phyloP scores from a whole-genome alignment of 768 basidiomycete genomes.

The Kwoniella pini region DNA sequence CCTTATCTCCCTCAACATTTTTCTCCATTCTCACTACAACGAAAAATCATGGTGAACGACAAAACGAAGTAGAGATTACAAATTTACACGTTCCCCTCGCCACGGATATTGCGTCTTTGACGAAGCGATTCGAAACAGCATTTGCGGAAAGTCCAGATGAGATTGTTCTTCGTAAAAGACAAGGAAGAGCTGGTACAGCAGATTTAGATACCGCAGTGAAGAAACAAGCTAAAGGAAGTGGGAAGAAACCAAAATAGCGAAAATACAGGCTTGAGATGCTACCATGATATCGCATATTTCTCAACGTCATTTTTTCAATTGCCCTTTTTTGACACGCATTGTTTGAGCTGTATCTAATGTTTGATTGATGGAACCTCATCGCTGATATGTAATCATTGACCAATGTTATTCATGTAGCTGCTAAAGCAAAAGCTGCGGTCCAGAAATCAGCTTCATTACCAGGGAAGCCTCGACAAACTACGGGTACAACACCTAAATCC shows the following conservation, averaged over 20 bases:
- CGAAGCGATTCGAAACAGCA: constrained; percentile 61
- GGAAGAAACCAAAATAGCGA: constrained; percentile 33
- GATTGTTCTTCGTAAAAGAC: constrained; percentile 59
- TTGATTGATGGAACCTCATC: not conserved
- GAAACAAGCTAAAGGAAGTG: constrained; percentile 24
- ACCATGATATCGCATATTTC: constrained; percentile 3
- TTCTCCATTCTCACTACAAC: constrained; percentile 27
- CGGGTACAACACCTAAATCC: constrained; percentile 8
- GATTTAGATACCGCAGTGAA: constrained; percentile 24
- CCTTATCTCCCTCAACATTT: constrained; percentile 29
- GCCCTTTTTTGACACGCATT: too few species aligned
- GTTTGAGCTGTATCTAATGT: not conserved
- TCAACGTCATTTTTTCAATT: too few species aligned
- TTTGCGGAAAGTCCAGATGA: constrained; percentile 83
- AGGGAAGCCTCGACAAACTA: constrained; percentile 32
- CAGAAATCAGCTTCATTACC: constrained; percentile 47
- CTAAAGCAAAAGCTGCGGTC: constrained; percentile 36
- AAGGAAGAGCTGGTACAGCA: constrained; percentile 40
- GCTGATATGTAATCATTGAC: constrained; percentile 1
- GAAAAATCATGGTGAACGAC: constrained; percentile 1
- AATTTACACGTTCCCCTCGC: constrained; percentile 33
- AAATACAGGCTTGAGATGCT: constrained; percentile 22
- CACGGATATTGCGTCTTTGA: constrained; percentile 19
- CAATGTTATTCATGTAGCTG: constrained; percentile 26
- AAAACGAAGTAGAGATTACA: constrained; percentile 10